Base-by-base conservation (phyloP, 306 rosid genomes). In the Castanea crenata region DNA sequence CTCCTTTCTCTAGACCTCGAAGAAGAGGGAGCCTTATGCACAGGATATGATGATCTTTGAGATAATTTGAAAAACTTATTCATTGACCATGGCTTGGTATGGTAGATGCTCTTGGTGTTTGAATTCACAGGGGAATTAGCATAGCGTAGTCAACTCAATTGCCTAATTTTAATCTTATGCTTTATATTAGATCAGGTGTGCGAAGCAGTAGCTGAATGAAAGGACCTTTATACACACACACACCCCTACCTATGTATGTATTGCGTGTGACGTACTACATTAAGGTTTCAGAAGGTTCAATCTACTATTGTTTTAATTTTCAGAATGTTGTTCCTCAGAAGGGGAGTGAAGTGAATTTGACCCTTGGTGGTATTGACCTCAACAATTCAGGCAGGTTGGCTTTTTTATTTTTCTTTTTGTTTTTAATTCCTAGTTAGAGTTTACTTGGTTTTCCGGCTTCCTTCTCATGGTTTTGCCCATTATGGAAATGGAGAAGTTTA, bases 301-400 rank as follows among this genome's bases (percentile, higher is more conserved):
- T 76, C 20, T 18, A 29, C 69, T 23, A 35, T 55, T 51, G 69
- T 73, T 78, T 49, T 64, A 62, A 56, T 41, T 79, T 79, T 59
- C 88, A 96, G 98, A 90, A 84, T 86, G 90, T 86, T 51, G 90
- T 86, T 85, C 87, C 91, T 81, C 88, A 71, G 65, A 93, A 82
- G 88, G 99, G 94, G 65, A 88, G 88, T 82, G 99, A 93, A 85
- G 98, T 85, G 79, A 91, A 96, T 88, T 87, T 96, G 89, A 96
- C 97, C 76, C 97, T 96, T 7, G 99, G 99, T 68, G 99, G 99
- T 83, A 96, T 93, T 82, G 99, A 96, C 78, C 99, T 96, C 96
- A 96, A 96, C 96, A 96, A 93, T 90, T 91, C 99, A 90, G 98
- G 99, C 94, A 96, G 99, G 99, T 96, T 89, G 89, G 98, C 90